Conservation (phyloP, 768 basidiomycete species). For the Leccinum uliginosum region DNA sequence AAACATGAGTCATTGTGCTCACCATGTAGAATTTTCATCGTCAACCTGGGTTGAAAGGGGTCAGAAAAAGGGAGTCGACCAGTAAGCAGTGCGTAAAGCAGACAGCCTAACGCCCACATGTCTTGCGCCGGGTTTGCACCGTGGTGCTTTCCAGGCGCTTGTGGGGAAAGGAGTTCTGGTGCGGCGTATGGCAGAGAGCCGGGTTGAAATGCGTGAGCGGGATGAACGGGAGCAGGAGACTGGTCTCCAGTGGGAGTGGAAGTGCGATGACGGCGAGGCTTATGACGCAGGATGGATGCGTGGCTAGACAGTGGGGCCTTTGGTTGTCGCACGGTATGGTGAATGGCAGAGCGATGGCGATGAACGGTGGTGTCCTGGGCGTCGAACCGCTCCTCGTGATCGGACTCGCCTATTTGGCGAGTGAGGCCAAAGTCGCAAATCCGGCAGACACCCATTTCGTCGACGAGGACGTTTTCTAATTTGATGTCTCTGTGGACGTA, state of each 20-base stretch:
- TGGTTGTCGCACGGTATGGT: conserved; percentile 23
- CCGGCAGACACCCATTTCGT: conserved; percentile 82
- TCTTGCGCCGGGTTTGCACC: conserved; percentile 71
- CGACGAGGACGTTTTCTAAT: conserved; percentile 93
- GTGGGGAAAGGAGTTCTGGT: conserved; percentile 78
- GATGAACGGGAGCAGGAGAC: conserved; percentile 28
- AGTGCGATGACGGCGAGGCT: conserved; percentile 46
- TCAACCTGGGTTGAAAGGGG: conserved; percentile 84
- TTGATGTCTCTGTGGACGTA: conserved; percentile 95
- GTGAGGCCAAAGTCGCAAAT: conserved; percentile 86
- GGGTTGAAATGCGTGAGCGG: conserved; percentile 50
- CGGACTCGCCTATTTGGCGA: conserved; percentile 52
- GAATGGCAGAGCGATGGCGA: conserved; percentile 28
- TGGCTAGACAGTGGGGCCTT: conserved; percentile 18
- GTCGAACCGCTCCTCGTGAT: conserved; percentile 31
- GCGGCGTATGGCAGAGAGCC: conserved; percentile 91
- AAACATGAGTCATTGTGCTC: conserved; percentile 27
- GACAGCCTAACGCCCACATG: conserved; percentile 92
- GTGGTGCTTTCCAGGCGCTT: conserved; percentile 33
- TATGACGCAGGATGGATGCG: conserved; percentile 23
- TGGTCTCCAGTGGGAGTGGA: conserved; percentile 39
- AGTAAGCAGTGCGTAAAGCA: conserved; percentile 81
- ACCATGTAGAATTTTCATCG: conserved; percentile 89
- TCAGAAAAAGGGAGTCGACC: conserved; percentile 87
- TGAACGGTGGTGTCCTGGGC: conserved; percentile 6